Conservation (phyloP, 768 basidiomycete genomes). For the Baorangia bicolor region DNA sequence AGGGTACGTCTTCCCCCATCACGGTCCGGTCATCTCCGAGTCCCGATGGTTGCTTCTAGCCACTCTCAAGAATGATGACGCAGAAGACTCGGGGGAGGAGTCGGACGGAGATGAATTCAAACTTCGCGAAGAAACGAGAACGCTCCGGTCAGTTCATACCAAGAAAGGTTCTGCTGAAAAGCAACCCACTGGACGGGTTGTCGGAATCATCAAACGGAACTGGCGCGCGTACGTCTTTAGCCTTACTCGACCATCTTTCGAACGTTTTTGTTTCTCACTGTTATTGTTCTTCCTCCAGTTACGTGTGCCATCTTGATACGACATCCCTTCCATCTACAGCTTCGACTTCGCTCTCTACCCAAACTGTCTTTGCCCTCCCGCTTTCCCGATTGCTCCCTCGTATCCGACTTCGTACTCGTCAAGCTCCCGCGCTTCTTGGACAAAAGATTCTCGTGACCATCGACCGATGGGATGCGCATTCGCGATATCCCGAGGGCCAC, state of each 20-base stretch:
- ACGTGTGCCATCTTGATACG: constrained; percentile 94
- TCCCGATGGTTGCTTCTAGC: constrained; percentile 41
- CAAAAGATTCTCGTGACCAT: constrained; percentile 97
- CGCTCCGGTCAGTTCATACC: constrained; percentile 23
- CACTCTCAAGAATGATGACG: constrained; percentile 84
- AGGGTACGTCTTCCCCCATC: constrained; percentile 48
- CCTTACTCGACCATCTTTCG: not conserved
- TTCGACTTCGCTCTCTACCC: constrained; percentile 75
- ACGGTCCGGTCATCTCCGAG: not conserved
- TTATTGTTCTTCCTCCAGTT: constrained; percentile 41
- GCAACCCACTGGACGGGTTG: constrained; percentile 89
- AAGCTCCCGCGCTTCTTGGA: constrained; percentile 81
- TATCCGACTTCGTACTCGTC: constrained; percentile 91
- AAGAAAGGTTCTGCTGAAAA: constrained; percentile 48
- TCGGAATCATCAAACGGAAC: constrained; percentile 92
- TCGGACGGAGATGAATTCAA: constrained; percentile 40
- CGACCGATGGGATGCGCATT: constrained; percentile 86
- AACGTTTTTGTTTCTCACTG: not conserved
- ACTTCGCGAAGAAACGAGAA: constrained; percentile 46
- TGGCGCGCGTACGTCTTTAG: constrained; percentile 78
- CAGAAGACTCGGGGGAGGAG: constrained; percentile 69
- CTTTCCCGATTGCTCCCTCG: constrained; percentile 89
- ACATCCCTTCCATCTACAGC: constrained; percentile 80
- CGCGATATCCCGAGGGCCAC: constrained; percentile 94
- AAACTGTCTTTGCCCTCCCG: constrained; percentile 93